Conservation (phyloP, 495 filamentous ascomycete genomes). For the Hypoxylon rickii region DNA sequence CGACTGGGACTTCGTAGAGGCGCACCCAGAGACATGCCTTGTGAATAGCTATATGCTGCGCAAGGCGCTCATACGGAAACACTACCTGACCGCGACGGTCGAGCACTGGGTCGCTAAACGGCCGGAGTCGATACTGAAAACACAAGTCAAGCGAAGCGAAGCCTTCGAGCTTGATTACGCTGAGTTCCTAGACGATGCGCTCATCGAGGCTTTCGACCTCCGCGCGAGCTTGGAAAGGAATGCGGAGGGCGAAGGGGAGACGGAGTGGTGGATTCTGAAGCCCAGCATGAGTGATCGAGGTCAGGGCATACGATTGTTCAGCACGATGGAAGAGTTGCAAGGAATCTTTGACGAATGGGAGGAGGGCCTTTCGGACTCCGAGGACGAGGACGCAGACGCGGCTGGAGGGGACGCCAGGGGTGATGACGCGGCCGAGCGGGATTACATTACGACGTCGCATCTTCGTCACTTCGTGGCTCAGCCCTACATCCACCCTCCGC, state of each 20-base stretch:
- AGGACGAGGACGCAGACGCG: constrained; percentile 40
- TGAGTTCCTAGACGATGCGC: constrained; percentile 92
- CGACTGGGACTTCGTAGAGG: constrained; percentile 74
- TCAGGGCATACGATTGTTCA: constrained; percentile 89
- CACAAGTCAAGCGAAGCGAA: constrained; percentile 72
- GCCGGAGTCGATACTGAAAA: constrained; percentile 67
- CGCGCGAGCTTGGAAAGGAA: constrained; percentile 75
- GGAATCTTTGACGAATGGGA: constrained; percentile 91
- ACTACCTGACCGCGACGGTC: constrained; percentile 82
- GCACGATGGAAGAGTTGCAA: constrained; percentile 75
- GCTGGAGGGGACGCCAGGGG: constrained; percentile 4
- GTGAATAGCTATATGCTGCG: constrained; percentile 89
- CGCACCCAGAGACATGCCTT: constrained; percentile 61
- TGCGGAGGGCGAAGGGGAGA: constrained; percentile 48
- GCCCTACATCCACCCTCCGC: constrained; percentile 90
- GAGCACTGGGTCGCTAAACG: constrained; percentile 81
- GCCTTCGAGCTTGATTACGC: constrained; percentile 94
- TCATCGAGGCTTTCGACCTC: constrained; percentile 87
- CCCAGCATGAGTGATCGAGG: constrained; percentile 96
- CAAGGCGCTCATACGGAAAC: constrained; percentile 96
- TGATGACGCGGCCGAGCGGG: constrained; percentile 21
- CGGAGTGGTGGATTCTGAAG: constrained; percentile 98
- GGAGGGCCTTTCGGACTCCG: constrained; percentile 60
- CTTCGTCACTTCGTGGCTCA: constrained; percentile 95
- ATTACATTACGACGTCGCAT: constrained; percentile 79